These are phyloP conservation scores for Backusella macrospora DNA, from an alignment of 192 early-diverging fungal genomes.

Conservation along the genomic window DNA sequence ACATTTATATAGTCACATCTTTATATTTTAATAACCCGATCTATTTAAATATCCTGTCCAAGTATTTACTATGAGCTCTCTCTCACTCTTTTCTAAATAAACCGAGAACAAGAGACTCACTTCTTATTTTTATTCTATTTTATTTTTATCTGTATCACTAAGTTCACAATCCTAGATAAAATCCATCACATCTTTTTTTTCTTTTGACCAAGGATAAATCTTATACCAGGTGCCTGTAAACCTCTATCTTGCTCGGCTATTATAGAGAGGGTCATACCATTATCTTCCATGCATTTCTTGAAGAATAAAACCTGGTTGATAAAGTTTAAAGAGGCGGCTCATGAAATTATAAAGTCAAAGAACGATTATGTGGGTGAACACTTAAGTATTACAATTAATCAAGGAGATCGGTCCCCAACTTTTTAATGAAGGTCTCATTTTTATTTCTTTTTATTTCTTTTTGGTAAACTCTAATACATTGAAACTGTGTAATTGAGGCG, in stretches of 20 bases:
- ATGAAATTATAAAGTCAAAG: background rate
- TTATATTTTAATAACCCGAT: too few relatives aligned
- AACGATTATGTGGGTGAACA: background rate
- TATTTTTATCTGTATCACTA: too few relatives aligned
- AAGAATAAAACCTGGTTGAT: slow-evolving; percentile 24
- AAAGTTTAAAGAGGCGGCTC: slow-evolving; percentile 6
- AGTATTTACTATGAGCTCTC: too few relatives aligned
- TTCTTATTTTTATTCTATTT: too few relatives aligned
- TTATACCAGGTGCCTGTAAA: too few relatives aligned
- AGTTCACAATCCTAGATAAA: background rate
- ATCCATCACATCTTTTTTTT: background rate
- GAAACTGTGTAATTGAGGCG: too few relatives aligned
- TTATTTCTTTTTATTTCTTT: too few relatives aligned
- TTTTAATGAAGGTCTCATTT: slow-evolving; percentile 25
- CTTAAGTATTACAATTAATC: slow-evolving; percentile 9
- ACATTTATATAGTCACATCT: too few relatives aligned
- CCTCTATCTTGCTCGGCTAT: background rate
- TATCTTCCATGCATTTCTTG: slow-evolving; percentile 16
- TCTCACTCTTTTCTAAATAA: too few relatives aligned
- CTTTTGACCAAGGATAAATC: slow-evolving; percentile 16
- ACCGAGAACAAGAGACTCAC: too few relatives aligned
- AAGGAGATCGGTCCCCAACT: slow-evolving; percentile 21
- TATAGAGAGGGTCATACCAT: background rate
- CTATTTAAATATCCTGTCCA: too few relatives aligned
- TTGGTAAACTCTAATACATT: background rate